These are phyloP conservation scores for Sphagnum tenellum DNA, from an alignment of 225 moss, liverwort and hornwort species.

Conservation along the genomic window DNA sequence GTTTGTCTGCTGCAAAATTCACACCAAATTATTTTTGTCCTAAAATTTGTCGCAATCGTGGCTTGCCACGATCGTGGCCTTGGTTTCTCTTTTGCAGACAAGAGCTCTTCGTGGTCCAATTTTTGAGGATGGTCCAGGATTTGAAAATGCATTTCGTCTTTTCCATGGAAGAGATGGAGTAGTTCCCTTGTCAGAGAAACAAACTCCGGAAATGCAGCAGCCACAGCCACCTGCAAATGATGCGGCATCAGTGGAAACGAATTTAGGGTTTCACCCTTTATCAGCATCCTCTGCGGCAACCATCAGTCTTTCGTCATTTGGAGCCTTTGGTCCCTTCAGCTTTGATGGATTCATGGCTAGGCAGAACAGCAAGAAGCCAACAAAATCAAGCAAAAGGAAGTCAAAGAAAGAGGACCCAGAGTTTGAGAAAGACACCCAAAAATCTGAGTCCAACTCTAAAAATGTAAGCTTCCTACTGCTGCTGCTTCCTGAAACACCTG, in stretches of 20 bases:
- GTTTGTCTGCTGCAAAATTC: too few species aligned
- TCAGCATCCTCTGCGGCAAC: constrained; percentile 39
- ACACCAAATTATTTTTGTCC: neutral
- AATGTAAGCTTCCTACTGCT: too few species aligned
- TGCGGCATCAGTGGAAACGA: neutral
- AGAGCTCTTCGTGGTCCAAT: constrained; percentile 35
- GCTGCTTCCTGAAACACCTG: too few species aligned
- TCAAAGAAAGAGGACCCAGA: neutral
- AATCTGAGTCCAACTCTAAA: too few species aligned
- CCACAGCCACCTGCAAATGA: constrained; percentile 1
- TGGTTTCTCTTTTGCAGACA: constrained; percentile 9
- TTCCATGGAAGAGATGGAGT: constrained; percentile 49
- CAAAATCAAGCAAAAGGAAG: neutral
- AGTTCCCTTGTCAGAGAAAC: constrained; percentile 24
- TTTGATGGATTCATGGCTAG: constrained; percentile 41
- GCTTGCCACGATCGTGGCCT: neutral
- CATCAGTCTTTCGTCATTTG: constrained; percentile 38
- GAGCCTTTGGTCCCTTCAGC: constrained; percentile 36
- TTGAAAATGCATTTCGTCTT: constrained; percentile 37
- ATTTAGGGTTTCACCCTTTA: constrained; percentile 27
- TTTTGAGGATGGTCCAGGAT: constrained; percentile 46
- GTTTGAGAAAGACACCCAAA: too few species aligned
- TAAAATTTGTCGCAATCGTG: neutral
- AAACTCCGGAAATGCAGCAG: constrained; percentile 6
- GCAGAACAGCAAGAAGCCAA: constrained; percentile 8